A percentile compares a stretch with the other conserved stretches of the same genome.
Conservation (phyloP, 805 yeast genomes). For the Jamesozyma jinghongensis region DNA sequence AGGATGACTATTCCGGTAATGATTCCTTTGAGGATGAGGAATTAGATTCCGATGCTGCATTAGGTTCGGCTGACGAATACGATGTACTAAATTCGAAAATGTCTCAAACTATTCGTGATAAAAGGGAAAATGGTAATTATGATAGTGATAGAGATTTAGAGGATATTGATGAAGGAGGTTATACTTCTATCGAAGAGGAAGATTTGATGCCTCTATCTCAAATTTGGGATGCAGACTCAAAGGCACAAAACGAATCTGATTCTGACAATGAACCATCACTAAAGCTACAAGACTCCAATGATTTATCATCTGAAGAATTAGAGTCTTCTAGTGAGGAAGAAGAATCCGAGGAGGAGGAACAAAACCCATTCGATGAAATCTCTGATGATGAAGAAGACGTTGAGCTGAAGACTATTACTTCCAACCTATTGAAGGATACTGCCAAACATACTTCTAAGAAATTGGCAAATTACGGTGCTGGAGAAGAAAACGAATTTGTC, state of each 20-base stretch:
- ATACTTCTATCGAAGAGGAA: slow-evolving; percentile 48
- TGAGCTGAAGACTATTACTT: slow-evolving; percentile 44
- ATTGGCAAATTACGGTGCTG: slow-evolving; percentile 43
- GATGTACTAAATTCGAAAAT: slow-evolving; percentile 56
- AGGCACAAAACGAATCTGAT: slow-evolving; percentile 19
- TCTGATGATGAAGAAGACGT: slow-evolving; percentile 43
- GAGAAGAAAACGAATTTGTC: slow-evolving; percentile 60
- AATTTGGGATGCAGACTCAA: slow-evolving; percentile 78
- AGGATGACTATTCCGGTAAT: slow-evolving; percentile 22
- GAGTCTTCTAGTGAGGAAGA: slow-evolving; percentile 9
- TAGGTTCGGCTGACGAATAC: slow-evolving; percentile 72
- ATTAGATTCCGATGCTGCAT: slow-evolving; percentile 78
- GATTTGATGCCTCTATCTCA: slow-evolving; percentile 73
- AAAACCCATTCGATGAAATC: slow-evolving; percentile 31
- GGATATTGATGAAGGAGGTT: slow-evolving; percentile 51
- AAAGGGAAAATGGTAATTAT: slow-evolving; percentile 31
- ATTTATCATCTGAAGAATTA: slow-evolving; percentile 4
- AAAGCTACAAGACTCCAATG: slow-evolving; percentile 17
- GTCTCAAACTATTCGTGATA: slow-evolving; percentile 60
- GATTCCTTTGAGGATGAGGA: slow-evolving; percentile 51
- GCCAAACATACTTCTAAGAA: slow-evolving; percentile 32
- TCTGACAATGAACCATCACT: slow-evolving; percentile 9
- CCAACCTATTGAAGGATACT: slow-evolving; percentile 29
- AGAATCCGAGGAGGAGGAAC: slow-evolving; percentile 19
- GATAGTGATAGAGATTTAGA: slow-evolving; percentile 24